A percentile compares a stretch with the other conserved stretches of the same genome.
Evolutionary conservation across 192 early-diverging fungal species (phyloP).

Genomic region (Mortierella alpina): DNA sequence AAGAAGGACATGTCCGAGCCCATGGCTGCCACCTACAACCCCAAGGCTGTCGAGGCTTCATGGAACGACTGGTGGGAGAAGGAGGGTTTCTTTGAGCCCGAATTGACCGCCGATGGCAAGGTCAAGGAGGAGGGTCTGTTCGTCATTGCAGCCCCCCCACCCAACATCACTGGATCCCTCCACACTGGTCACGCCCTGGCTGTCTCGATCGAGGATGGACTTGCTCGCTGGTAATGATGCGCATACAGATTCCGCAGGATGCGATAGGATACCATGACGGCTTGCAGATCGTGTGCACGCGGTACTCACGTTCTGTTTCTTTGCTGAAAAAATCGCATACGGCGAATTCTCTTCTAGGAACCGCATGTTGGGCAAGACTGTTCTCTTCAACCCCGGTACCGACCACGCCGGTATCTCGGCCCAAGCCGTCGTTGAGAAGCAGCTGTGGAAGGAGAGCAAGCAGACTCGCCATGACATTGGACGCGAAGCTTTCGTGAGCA

Average conservation of each 20-base stretch:
- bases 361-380: conserved; percentile 96
- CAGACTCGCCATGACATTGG: conserved; percentile 93
- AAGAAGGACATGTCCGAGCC: conserved; percentile 82
- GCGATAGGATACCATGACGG: too few species aligned
- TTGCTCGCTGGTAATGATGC: conserved; percentile 83
- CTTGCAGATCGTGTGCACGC: too few species aligned
- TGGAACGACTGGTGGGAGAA: conserved; percentile 99
- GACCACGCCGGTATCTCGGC: conserved; percentile 99
- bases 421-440: conserved; percentile 97
- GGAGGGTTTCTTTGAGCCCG: conserved; percentile 90
- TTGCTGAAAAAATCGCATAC: background rate
- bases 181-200: conserved; percentile 97
- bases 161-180: conserved; percentile 98
- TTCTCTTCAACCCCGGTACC: conserved; percentile 92
- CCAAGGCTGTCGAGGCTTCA: conserved; percentile 89
- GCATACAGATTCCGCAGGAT: background rate
- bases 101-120: conserved; percentile 76
- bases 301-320: conserved; percentile 1
- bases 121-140: conserved; percentile 82
- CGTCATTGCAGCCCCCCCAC: conserved; percentile 96
- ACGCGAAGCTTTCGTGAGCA: conserved; percentile 87
- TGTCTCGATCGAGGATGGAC: conserved; percentile 92
- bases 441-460: conserved; percentile 85
- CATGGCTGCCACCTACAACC: conserved; percentile 89
- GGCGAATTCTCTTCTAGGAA: conserved; percentile 59